Evolutionary conservation across 225 moss, liverwort and hornwort genomes (phyloP).

Genomic region (Neckera pumila): DNA sequence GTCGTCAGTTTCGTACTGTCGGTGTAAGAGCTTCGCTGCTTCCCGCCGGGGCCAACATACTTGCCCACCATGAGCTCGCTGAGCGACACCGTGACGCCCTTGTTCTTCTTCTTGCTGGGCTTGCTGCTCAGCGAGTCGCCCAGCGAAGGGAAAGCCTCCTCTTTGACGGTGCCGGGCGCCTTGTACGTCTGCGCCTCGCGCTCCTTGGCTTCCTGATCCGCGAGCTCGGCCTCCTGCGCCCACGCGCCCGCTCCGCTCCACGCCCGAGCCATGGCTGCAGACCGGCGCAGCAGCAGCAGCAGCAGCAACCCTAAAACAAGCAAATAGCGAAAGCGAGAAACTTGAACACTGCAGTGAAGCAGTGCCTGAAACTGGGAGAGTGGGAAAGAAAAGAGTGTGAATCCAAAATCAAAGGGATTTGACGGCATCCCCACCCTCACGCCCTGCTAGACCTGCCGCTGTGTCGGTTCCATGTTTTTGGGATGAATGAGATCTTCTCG

Average conservation of each 20-base stretch:
- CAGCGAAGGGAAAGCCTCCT: conserved; percentile 72
- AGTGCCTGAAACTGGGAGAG: background rate
- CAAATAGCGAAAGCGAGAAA: background rate
- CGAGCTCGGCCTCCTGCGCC: conserved; percentile 95
- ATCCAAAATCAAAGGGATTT: background rate
- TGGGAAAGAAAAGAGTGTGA: background rate
- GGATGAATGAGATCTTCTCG: background rate
- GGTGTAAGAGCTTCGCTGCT: conserved; percentile 51
- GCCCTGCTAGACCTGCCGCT: background rate
- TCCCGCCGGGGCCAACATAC: conserved; percentile 85
- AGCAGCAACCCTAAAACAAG: conserved; percentile 10
- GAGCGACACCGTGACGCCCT: conserved; percentile 46
- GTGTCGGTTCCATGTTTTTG: background rate
- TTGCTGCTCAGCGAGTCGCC: conserved; percentile 52
- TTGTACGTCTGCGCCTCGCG: conserved; percentile 40
- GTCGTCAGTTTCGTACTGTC: conserved; percentile 59
- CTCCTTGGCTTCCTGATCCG: conserved; percentile 81
- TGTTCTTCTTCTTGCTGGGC: conserved; percentile 89
- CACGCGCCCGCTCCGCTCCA: conserved; percentile 92
- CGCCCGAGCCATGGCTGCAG: conserved; percentile 62
- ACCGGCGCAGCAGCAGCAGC: background rate
- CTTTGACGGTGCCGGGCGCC: conserved; percentile 30
- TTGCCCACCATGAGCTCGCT: conserved; percentile 76
- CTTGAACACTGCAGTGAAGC: background rate
- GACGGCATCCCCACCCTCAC: background rate